Conservation (phyloP, 768 basidiomycete species). For the Coprinellus micaceus region DNA sequence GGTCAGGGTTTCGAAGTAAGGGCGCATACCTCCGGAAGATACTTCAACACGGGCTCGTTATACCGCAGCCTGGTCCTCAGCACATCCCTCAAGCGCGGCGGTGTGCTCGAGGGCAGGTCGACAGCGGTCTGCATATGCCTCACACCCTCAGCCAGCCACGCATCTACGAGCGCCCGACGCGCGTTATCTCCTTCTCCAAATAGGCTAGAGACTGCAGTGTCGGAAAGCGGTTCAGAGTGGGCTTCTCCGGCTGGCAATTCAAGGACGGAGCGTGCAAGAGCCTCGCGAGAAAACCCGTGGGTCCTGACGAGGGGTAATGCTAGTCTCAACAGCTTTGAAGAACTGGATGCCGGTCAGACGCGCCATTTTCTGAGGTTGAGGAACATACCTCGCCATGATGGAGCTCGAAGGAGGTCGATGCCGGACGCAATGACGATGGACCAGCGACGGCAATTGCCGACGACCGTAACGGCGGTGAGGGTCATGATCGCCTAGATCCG, state of each 20-base stretch:
- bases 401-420: not conserved
- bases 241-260: constrained; percentile 42
- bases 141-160: constrained; percentile 71
- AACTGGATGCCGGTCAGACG: too few species aligned
- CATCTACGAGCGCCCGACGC: constrained; percentile 57
- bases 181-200: constrained; percentile 72
- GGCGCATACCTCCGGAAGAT: constrained; percentile 62
- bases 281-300: constrained; percentile 72
- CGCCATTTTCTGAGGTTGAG: too few species aligned
- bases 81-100: constrained; percentile 43
- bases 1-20: not conserved
- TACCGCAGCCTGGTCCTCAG: constrained; percentile 54
- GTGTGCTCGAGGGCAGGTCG: constrained; percentile 9
- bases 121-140: constrained; percentile 37
- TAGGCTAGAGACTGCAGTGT: constrained; percentile 64
- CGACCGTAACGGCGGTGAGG: constrained; percentile 5
- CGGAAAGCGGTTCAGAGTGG: constrained; percentile 60
- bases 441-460: not conserved
- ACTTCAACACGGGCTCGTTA: constrained; percentile 63
- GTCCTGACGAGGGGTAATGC: constrained; percentile 61
- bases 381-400: constrained; percentile 13
- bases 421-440: constrained; percentile 4
- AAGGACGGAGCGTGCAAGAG: constrained; percentile 63
- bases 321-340: constrained; percentile 43
- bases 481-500: constrained; percentile 4